These are phyloP conservation scores for Solanum raphanifolium DNA, from an alignment of 257 asterid species.

Conservation along the genomic window DNA sequence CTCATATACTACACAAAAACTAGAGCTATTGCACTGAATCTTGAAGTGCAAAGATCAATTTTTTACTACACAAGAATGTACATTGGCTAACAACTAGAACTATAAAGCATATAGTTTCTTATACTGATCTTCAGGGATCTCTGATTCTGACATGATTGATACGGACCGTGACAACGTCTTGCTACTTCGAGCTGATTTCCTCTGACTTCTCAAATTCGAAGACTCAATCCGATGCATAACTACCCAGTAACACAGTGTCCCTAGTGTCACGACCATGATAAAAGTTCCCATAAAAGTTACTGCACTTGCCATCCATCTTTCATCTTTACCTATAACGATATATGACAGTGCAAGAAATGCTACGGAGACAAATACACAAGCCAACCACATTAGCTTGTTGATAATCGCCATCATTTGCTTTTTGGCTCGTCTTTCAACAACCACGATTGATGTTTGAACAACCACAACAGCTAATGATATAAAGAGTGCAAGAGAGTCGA, in stretches of 20 bases:
- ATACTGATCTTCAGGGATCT: conserved; percentile 33
- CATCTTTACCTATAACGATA: conserved; percentile 47
- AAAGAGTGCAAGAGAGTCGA: conserved; percentile 64
- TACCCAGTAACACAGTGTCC: conserved; percentile 65
- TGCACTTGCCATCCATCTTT: conserved; percentile 49
- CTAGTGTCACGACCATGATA: conserved; percentile 60
- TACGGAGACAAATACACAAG: conserved; percentile 47
- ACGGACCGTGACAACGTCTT: conserved; percentile 37
- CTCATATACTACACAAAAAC: neutral
- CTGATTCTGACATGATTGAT: conserved; percentile 43
- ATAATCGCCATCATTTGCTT: conserved; percentile 57
- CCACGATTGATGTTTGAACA: conserved; percentile 68
- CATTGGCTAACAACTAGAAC: neutral
- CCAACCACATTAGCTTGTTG: conserved; percentile 85
- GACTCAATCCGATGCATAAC: conserved; percentile 59
- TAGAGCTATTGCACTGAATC: neutral
- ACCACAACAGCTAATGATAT: conserved; percentile 78
- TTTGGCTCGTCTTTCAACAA: conserved; percentile 57
- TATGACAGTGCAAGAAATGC: conserved; percentile 58
- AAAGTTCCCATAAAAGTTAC: conserved; percentile 48
- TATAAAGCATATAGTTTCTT: conserved; percentile 62
- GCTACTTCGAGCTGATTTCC: conserved; percentile 43
- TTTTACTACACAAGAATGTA: neutral
- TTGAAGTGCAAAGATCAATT: neutral
- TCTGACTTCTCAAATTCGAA: conserved; percentile 44